These are phyloP conservation scores for Cryptosporidium viatorum DNA, from an alignment of 169 alveolate genomes.

Conservation along the genomic window DNA sequence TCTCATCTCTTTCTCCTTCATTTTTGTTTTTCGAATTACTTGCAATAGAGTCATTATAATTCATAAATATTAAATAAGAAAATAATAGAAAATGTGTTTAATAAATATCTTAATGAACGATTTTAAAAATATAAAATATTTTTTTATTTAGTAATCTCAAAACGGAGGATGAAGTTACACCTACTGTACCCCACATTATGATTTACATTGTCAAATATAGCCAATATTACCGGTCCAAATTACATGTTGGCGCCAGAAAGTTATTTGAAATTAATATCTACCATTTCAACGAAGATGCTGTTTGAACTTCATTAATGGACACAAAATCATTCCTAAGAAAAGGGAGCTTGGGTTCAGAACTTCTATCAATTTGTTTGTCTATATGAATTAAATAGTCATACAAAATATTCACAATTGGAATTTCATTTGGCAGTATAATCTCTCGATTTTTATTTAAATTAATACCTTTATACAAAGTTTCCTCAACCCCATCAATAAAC, in stretches of 20 bases:
- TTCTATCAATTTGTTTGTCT: not conserved
- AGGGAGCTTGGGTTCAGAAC: not conserved
- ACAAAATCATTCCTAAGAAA: conserved; percentile 45
- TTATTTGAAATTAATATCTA: not conserved
- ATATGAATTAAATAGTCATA: conserved; percentile 37
- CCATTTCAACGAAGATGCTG: conserved; percentile 58
- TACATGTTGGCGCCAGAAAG: conserved; percentile 19
- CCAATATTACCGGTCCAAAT: conserved; percentile 30
- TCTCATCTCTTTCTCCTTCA: conserved; percentile 93
- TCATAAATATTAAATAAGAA: not conserved
- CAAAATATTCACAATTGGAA: conserved; percentile 41
- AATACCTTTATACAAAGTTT: conserved; percentile 20
- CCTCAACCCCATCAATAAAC: conserved; percentile 55
- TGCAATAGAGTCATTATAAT: conserved; percentile 91
- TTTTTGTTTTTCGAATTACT: conserved; percentile 92
- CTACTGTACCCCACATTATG: not conserved
- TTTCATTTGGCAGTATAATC: conserved; percentile 5
- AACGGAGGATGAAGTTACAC: not conserved
- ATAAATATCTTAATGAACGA: not conserved
- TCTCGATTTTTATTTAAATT: not conserved
- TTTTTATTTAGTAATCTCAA: not conserved
- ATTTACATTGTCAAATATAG: conserved; percentile 10
- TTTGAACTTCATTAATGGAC: not conserved
- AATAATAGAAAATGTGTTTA: not conserved
- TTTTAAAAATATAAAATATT: not conserved